Evolutionary conservation across 495 filamentous ascomycete genomes (phyloP), one percentile per base, ranked within the genome.

Genomic region (Delitschia confertaspora): DNA sequence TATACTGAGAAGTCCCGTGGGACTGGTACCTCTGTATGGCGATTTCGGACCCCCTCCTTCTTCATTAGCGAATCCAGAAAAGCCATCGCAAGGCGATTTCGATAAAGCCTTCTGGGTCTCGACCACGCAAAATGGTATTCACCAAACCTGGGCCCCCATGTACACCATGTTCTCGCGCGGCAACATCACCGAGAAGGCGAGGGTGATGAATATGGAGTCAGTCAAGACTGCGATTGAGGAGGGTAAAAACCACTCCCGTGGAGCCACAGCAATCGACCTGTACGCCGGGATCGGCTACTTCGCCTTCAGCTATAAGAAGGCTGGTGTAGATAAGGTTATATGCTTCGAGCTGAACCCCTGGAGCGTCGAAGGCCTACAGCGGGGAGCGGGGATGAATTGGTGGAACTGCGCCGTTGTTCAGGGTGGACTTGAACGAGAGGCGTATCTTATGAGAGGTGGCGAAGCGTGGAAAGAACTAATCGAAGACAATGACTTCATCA

Each of bases 271-370:
- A 0, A 76, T 91, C 0, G 88, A 95, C 60, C 63, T 95, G 52
- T 95, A 88, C 68, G 83, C 83, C 2, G 88, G 88, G 0, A 93
- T 95, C 47, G 88, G 88, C 1, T 95, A 95, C 60, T 95, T 95
- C 60, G 73, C 81, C 11, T 89, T 94, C 50, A 78, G 74, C 24
- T 93, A 91, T 57, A 67, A 78, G 14, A 71, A 67, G 45, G 69
- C 82, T n/a, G 87, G 87, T 29, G 66, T 85, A 42, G 56, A 55
- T 32, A 69, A 74, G 34, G 81, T 94, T 6, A 66, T 89, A 45
- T 83, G 85, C 52, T 95, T 83, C 82, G 88, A 95, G 58, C 61
- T 95, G 17, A 95, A 88, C 63, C 72, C 76, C 3, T 94, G 86
- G 86, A 86, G 81, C 47, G 74, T 88, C 0, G 88, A 94, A 62